These are phyloP conservation scores for Tulasnella sp. DNA, from an alignment of 768 basidiomycete genomes.

Conservation along the genomic window DNA sequence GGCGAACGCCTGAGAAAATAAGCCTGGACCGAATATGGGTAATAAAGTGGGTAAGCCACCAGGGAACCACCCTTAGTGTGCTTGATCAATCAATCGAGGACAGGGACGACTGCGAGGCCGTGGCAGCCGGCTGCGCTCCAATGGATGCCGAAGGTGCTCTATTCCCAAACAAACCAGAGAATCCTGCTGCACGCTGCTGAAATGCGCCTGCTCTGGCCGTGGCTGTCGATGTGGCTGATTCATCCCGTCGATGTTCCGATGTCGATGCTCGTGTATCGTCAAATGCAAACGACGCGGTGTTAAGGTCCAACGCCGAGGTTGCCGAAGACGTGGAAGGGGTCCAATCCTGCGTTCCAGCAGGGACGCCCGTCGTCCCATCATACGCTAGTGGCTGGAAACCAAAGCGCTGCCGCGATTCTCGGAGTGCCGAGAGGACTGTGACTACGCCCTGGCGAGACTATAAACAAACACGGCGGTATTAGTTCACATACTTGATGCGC, in stretches of 20 bases:
- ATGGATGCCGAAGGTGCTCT: too few relatives aligned
- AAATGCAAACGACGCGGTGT: not conserved
- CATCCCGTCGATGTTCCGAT: too few relatives aligned
- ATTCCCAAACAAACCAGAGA: not conserved
- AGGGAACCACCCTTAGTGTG: too few relatives aligned
- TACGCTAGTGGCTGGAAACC: not conserved
- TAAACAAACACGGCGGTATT: constrained; percentile 12
- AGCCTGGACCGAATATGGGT: too few relatives aligned
- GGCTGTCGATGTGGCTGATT: not conserved
- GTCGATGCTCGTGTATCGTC: too few relatives aligned
- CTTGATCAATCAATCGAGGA: too few relatives aligned
- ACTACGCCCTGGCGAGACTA: constrained; percentile 85
- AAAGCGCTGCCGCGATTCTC: constrained; percentile 58
- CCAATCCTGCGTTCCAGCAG: not conserved
- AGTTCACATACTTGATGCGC: too few relatives aligned
- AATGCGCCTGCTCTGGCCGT: not conserved
- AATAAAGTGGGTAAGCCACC: too few relatives aligned
- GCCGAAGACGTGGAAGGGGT: not conserved
- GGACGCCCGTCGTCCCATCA: not conserved
- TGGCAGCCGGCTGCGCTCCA: too few relatives aligned
- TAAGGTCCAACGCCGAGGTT: not conserved
- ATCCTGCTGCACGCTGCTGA: not conserved
- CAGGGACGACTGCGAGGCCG: too few relatives aligned
- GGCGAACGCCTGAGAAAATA: too few relatives aligned
- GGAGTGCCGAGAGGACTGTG: constrained; percentile 64